Percentiles rank a stretch among this genome's conserved stretches.
Conservation (phyloP, 257 asterid genomes). For the Solanum virginianum region DNA sequence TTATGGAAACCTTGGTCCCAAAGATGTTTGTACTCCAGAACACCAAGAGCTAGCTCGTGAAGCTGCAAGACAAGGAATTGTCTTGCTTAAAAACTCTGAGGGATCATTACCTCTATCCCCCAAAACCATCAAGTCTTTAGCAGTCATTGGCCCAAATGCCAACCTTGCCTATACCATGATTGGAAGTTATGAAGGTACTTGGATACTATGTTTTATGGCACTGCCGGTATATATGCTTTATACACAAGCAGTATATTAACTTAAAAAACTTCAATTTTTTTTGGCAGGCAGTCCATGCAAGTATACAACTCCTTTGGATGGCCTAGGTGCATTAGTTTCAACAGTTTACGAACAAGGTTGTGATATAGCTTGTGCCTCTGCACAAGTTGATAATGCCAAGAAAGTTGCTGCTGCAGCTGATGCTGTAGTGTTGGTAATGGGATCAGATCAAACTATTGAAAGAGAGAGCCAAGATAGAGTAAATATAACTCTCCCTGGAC, state of each 20-base stretch:
- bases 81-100: constrained; percentile 52
- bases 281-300: constrained; percentile 62
- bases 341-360: constrained; percentile 59
- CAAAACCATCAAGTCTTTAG: constrained; percentile 46
- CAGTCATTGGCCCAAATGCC: constrained; percentile 89
- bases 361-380: constrained; percentile 33
- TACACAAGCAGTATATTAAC: background rate
- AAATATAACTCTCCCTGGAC: constrained; percentile 81
- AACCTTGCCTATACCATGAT: constrained; percentile 52
- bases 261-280: background rate
- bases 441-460: constrained; percentile 66
- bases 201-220: background rate
- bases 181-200: constrained; percentile 68
- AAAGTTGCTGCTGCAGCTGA: constrained; percentile 50
- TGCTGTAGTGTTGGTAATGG: constrained; percentile 74
- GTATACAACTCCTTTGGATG: constrained; percentile 57
- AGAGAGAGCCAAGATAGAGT: constrained; percentile 45
- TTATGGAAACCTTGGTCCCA: constrained; percentile 80
- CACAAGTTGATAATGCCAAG: constrained; percentile 47
- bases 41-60: constrained; percentile 77
- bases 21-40: constrained; percentile 57
- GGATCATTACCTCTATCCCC: constrained; percentile 61
- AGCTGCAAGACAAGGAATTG: constrained; percentile 77
- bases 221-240: background rate
- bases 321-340: constrained; percentile 35